phyloP scores from a whole-genome alignment of 1,139 yeast genomes.

The Kurtzmaniella quercitrusa region DNA sequence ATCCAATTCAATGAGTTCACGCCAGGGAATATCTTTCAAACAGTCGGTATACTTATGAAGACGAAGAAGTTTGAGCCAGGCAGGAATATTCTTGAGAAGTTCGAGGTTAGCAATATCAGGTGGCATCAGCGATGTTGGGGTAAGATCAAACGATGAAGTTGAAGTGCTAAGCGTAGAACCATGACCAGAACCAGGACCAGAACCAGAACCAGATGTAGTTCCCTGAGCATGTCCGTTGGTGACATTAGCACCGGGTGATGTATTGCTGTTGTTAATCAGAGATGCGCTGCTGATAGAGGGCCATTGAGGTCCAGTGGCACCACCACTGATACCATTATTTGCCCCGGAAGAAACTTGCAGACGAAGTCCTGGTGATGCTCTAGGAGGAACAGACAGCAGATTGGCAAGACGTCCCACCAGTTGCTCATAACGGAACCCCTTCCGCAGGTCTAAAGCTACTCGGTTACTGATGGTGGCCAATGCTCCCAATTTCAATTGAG shows the following conservation, averaged over 20 bases:
- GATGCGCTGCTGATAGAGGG: not conserved
- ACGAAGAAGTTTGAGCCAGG: slow-evolving; percentile 86
- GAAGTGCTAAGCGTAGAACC: not conserved
- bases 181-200: not conserved
- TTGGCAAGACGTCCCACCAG: slow-evolving; percentile 10
- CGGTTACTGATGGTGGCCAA: slow-evolving; percentile 60
- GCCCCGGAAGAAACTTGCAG: too few relatives aligned
- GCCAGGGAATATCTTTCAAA: slow-evolving; percentile 73
- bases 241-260: slow-evolving; percentile 4
- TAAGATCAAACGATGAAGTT: not conserved
- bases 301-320: not conserved
- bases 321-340: not conserved
- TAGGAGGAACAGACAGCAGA: slow-evolving; percentile 4
- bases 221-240: slow-evolving; percentile 11
- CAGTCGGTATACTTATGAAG: slow-evolving; percentile 91
- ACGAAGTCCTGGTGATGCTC: not conserved
- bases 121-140: slow-evolving; percentile 45
- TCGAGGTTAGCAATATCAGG: slow-evolving; percentile 61
- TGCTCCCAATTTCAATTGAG: slow-evolving; percentile 50
- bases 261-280: slow-evolving; percentile 2
- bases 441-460: slow-evolving; percentile 55
- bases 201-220: not conserved
- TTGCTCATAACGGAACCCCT: slow-evolving; percentile 20
- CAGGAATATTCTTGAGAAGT: slow-evolving; percentile 74
- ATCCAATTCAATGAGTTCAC: slow-evolving; percentile 63